A percentile compares a stretch with the other conserved stretches of the same genome.
Evolutionary conservation across 768 basidiomycete species (phyloP).

Genomic region (Hemileccinum rubropunctum): DNA sequence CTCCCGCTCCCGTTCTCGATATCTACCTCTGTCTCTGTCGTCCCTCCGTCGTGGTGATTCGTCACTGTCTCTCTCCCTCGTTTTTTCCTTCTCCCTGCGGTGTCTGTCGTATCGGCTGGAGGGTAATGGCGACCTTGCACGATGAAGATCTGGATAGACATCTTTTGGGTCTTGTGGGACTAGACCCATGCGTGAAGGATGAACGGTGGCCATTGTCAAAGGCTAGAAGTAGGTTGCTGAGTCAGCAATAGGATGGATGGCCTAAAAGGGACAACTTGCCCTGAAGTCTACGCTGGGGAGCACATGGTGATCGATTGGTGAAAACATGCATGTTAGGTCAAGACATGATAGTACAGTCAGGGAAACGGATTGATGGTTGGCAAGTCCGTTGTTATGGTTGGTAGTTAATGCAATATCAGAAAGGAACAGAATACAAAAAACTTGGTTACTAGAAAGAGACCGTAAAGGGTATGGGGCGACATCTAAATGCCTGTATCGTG

Average conservation of each 20-base stretch:
- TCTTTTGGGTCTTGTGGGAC: constrained; percentile 46
- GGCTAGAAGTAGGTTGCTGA: constrained; percentile 9
- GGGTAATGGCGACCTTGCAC: constrained; percentile 47
- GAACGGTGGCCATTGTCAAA: constrained; percentile 61
- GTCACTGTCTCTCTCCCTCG: constrained; percentile 2
- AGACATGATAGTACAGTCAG: neutral
- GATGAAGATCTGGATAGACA: constrained; percentile 16
- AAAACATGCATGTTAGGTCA: neutral
- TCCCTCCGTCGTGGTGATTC: constrained; percentile 11
- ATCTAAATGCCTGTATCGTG: neutral
- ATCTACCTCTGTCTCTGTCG: constrained; percentile 19
- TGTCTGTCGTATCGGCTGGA: constrained; percentile 29
- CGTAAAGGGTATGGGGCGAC: constrained; percentile 17
- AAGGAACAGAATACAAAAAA: neutral
- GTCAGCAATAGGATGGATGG: too few relatives aligned
- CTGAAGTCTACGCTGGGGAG: neutral
- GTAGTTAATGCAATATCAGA: neutral
- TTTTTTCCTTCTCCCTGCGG: constrained; percentile 17
- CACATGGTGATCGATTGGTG: neutral
- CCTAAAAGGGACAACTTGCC: too few relatives aligned
- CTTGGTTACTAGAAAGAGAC: too few relatives aligned
- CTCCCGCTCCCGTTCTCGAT: constrained; percentile 22
- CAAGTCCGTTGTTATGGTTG: constrained; percentile 10
- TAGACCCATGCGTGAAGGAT: constrained; percentile 68
- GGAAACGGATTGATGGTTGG: too few relatives aligned